These are phyloP conservation scores for Theileria orientalis DNA, from an alignment of 169 alveolate species.

Conservation along the genomic window DNA sequence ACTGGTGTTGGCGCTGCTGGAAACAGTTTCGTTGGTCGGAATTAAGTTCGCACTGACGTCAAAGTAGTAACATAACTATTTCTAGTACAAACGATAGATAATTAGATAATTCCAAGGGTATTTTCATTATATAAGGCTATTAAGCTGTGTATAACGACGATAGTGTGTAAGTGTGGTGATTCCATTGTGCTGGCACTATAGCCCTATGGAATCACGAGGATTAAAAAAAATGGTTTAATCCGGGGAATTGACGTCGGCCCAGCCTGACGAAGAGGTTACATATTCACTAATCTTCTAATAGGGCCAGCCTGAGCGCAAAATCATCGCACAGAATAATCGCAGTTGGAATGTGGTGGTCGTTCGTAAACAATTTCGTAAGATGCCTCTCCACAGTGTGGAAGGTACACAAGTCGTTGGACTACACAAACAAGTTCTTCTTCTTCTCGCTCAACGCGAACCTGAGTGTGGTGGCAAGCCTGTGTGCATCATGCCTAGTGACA, in stretches of 20 bases:
- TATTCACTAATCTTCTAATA: no score
- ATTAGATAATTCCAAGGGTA: no score
- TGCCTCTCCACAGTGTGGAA: constrained; percentile 4
- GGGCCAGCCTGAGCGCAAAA: constrained; percentile 45
- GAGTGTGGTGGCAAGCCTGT: constrained; percentile 22
- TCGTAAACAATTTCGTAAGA: constrained; percentile 28
- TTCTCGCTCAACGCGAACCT: constrained; percentile 39
- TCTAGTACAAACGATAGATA: no score
- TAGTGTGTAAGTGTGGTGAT: no score
- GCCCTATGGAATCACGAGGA: no score
- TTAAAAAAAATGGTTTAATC: no score
- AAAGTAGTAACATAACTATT: constrained; percentile 24
- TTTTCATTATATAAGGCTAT: no score
- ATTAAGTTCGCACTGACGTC: constrained; percentile 24
- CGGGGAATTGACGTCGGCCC: no score
- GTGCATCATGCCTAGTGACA: constrained; percentile 14
- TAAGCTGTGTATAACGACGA: no score
- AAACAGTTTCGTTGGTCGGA: constrained; percentile 28
- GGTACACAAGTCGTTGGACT: constrained; percentile 9
- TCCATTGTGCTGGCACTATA: no score
- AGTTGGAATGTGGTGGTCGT: constrained; percentile 55
- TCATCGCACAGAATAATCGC: constrained; percentile 15
- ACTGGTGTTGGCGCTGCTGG: constrained; percentile 41
- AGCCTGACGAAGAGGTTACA: no score
- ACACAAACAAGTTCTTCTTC: constrained; percentile 26